Base-by-base conservation (phyloP, 257 asterid genomes). In the Pogostemon cablin region DNA sequence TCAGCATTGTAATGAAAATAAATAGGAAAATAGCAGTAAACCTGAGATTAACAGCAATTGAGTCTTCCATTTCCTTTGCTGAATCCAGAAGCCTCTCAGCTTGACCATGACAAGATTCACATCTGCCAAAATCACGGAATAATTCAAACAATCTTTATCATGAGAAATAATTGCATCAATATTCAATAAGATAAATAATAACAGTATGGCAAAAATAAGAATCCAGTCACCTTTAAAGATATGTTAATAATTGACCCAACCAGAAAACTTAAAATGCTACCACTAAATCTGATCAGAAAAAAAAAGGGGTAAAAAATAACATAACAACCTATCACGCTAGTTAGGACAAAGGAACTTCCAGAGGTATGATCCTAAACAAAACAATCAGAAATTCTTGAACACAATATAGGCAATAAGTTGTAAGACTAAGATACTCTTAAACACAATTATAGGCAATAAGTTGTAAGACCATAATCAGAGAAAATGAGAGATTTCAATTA, bases 41-140 rank as follows among this genome's bases (percentile, higher is more conserved):
- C 99, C 99, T 93, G 68, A 93, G 88, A 85, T 93, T 93, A 52
- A 93, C 99, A 44, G 96, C 91, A 78, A 93, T 93, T 72, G 99
- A 93, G 84, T 93, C 99, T 83, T 93, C 99, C 99, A 93, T 93
- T 81, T 93, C 98, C 84, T 77, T 93, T 38, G 99, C 99, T 69
- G 99, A 93, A 83, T 93, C 96, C 62, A 93, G 98, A 78, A 93
- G 96, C 86, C 99, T 91, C 69, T 93, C 99, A 55, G 99, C 91
- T 79, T 93, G 99, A 79, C 98, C 99, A 73, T 93, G 96, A 75
- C 98, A 93, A 78, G 98, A 93, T 79, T 93, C 99, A 83, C 99
- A 93, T 83, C 99, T 93, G 90, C 75, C 75, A 44, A 71, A 71
- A 49, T 35, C 57, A 69, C 54, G 72, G 62, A 60, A 44, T 42